phyloP scores from a whole-genome alignment of 2,329 filamentous ascomycete genomes.

The Ophiostoma triangulosporum region DNA sequence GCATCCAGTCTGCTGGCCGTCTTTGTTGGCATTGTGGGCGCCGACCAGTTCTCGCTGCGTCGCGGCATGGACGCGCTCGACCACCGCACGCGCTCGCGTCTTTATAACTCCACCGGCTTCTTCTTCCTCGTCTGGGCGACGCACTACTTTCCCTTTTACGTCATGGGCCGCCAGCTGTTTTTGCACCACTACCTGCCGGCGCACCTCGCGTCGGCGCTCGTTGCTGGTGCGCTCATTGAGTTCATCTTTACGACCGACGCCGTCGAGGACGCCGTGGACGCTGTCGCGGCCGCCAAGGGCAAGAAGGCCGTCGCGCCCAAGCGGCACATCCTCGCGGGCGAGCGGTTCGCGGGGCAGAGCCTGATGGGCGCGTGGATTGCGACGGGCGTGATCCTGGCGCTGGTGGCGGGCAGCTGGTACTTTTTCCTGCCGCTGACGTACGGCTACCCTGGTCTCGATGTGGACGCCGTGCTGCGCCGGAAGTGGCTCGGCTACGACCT shows the following conservation, averaged over 20 bases:
- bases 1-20: conserved; percentile 84
- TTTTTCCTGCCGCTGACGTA: conserved; percentile 95
- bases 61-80: conserved; percentile 89
- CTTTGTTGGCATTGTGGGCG: conserved; percentile 79
- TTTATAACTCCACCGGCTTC: conserved; percentile 98
- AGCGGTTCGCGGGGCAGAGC: conserved; percentile 69
- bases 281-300: conserved; percentile 29
- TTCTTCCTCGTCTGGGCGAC: conserved; percentile 97
- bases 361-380: conserved; percentile 70
- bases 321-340: conserved; percentile 62
- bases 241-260: conserved; percentile 93
- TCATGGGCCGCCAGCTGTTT: conserved; percentile 97
- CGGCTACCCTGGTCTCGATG: conserved; percentile 74
- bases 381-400: conserved; percentile 50
- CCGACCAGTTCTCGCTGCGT: conserved; percentile 85
- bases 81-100: conserved; percentile 77
- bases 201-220: conserved; percentile 78
- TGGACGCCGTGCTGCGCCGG: conserved; percentile 64
- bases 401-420: conserved; percentile 66
- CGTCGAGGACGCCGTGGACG: conserved; percentile 37
- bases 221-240: conserved; percentile 82
- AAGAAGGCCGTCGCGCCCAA: conserved; percentile 33
- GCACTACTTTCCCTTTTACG: conserved; percentile 93
- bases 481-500: conserved; percentile 97
- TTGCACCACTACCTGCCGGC: conserved; percentile 94